Conservation (phyloP, 2,329 filamentous ascomycete genomes). For the Scytalidium sp. region DNA sequence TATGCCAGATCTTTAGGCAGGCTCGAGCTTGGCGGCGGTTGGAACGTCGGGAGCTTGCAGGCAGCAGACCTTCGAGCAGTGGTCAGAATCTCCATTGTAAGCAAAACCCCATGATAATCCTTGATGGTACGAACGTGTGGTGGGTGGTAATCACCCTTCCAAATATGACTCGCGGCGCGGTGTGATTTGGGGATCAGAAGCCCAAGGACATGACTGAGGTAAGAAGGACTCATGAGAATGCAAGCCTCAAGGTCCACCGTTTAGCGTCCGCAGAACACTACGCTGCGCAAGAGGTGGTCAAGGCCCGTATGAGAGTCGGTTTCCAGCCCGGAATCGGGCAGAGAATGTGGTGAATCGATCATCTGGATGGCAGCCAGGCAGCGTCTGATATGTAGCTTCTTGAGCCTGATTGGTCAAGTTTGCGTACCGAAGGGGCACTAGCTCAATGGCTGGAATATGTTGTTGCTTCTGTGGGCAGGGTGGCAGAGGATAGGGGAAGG, state of each 20-base stretch:
- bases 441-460: constrained; percentile 17
- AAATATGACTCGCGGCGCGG: background rate
- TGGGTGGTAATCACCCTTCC: background rate
- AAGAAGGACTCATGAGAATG: background rate
- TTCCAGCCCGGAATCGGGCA: constrained; percentile 17
- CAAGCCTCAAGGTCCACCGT: background rate
- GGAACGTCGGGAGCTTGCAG: constrained; percentile 65
- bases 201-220: too few species aligned
- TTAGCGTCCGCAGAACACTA: too few species aligned
- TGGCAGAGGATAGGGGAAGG: constrained; percentile 10
- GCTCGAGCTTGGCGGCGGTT: constrained; percentile 57
- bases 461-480: constrained; percentile 19
- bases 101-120: constrained; percentile 25
- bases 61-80: constrained; percentile 69
- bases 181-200: too few species aligned
- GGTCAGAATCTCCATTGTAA: constrained; percentile 57
- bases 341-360: constrained; percentile 36
- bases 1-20: constrained; percentile 48
- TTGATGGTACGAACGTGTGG: constrained; percentile 10
- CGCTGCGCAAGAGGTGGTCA: background rate
- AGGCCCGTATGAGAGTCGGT: background rate
- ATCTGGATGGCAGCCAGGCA: constrained; percentile 33
- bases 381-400: constrained; percentile 30
- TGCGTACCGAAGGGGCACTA: constrained; percentile 12
- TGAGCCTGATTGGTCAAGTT: constrained; percentile 21